phyloP scores from a whole-genome alignment of 163 green algal genomes.

The Chlamydomonas reinhardtii region DNA sequence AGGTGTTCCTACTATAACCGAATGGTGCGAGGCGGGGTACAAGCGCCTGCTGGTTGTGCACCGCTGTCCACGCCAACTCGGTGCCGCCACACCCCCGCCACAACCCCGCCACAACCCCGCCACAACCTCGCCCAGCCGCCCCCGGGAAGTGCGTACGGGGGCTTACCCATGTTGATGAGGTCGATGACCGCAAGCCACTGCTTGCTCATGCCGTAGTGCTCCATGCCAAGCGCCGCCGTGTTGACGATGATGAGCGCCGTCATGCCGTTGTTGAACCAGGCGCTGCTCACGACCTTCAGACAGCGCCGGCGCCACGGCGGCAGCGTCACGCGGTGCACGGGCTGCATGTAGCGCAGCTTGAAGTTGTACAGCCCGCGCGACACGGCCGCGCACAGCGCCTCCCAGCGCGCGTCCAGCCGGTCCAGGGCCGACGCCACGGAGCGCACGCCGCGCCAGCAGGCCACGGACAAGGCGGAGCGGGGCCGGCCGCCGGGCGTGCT shows the following conservation, averaged over 20 bases:
- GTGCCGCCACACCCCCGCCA: too few relatives aligned
- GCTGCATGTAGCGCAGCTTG: constrained; percentile 24
- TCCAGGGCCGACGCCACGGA: too few relatives aligned
- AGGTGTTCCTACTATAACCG: too few relatives aligned
- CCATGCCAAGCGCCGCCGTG: constrained; percentile 56
- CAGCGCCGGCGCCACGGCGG: constrained; percentile 11
- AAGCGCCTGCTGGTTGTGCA: too few relatives aligned
- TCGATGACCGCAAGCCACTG: constrained; percentile 9
- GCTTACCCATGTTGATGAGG: constrained; percentile 6
- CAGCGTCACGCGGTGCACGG: not conserved
- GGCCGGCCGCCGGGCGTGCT: too few relatives aligned
- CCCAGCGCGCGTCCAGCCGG: not conserved
- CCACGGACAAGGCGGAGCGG: too few relatives aligned
- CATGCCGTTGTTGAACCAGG: constrained; percentile 15
- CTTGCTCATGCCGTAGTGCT: constrained; percentile 55
- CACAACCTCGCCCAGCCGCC: too few relatives aligned
- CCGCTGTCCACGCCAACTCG: too few relatives aligned
- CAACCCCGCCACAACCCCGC: too few relatives aligned
- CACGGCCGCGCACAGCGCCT: too few relatives aligned
- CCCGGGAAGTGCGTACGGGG: too few relatives aligned
- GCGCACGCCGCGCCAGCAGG: not conserved
- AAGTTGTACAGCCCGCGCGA: constrained; percentile 2
- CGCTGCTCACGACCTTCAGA: constrained; percentile 40
- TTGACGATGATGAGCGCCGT: constrained; percentile 61
- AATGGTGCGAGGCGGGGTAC: too few relatives aligned